Base-by-base conservation (phyloP, 2,329 filamentous ascomycete species). In the Xylariomycetidae sp. region DNA sequence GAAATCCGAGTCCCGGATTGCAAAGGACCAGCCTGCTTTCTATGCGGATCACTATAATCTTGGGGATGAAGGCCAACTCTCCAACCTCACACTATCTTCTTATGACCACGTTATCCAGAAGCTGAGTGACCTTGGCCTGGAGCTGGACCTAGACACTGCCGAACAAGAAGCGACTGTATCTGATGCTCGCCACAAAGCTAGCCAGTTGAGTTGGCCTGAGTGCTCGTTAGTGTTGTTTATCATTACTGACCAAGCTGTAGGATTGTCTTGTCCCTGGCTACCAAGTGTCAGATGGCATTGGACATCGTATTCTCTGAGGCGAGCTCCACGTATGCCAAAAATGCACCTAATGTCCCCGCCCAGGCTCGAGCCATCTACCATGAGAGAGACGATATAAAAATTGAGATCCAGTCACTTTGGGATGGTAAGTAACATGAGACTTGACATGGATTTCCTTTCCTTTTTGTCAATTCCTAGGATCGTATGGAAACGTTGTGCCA, bases 331-430 rank as follows among this genome's bases (percentile, higher is more conserved):
- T 43, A 45, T 23, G 39, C 33, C 11, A 36, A 31, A 10, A 34
- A 31, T 14, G 28, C 25, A 5, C 26, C 35, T 10, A 29, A 16
- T 7, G 11, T 14, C 13, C 18, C 36, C 11, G 28, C 31, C 2
- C 23, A 41, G 27, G 27, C 30, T 14, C 36, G 27, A 20, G 42
- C 40, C 4, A 30, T 46, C 3, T 34, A 45, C 10, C 40, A 49
- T 5, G 51, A 54, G 31, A 40, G 45, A 15, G 25, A 33, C 6
- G 50, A 46, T 3, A 41, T 57, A 9, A 22, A 46, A 12, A 45
- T 46, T 9, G 56, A 58, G 19, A 56, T 57, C 25, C 48, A 53
- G 16, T 56, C 51, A 16, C 42, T 58, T 2, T 57, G 53, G 56
- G 56, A 58, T n/a, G n/a, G n/a, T n/a, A n/a, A n/a, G n/a, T n/a